Evolutionary conservation across 2,329 filamentous ascomycete species (phyloP), one percentile per base, ranked within the genome.

Genomic region (Chaetomiaceae sp.): DNA sequence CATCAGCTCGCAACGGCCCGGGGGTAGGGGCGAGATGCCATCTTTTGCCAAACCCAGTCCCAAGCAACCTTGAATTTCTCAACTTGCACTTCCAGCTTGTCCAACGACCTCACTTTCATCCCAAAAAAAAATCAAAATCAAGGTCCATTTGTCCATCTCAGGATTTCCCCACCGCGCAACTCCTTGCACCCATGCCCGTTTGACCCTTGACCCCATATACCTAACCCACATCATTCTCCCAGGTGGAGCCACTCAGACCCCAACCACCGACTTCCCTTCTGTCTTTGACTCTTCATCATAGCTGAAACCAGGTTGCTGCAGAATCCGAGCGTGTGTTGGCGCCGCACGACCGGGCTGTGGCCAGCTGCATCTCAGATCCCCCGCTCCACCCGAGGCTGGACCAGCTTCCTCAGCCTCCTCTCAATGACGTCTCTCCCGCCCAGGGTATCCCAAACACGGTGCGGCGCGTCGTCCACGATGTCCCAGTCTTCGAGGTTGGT

Each of bases 401-500:
- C 58, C 51, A 96, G 65, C 64, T 90, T 74, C 56, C 73, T 77
- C 61, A 97, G 69, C 60, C 89, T 81, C 74, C 86, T 87, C 73
- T 95, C 91, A 68, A 97, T 84, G 41, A 82, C 69, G 45, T 81
- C 70, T 48, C 88, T 76, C 0, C 92, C 92, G 42, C 90, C 79
- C 2, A 76, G 66, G 3, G 85, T 89, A 60, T 72, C 73, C 93
- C 93, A 99, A 0, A 97, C 85, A 65, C 91, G 80, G 66, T 95
- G 89, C 5, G 90, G 87, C 3, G 91, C 90, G 55, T 85, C 80
- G 51, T 87, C 81, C 10, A 96, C 89, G 46, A 96, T 80, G 66
- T 96, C 89, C 91, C 92, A 99, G 34, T 79, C 74, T 51, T 87
- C 68, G 45, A 97, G 71, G 42, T 90, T 89, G 46, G 85, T 77